These are phyloP conservation scores for Mallotus repandus DNA, from an alignment of 441 rosid species.

Conservation along the genomic window DNA sequence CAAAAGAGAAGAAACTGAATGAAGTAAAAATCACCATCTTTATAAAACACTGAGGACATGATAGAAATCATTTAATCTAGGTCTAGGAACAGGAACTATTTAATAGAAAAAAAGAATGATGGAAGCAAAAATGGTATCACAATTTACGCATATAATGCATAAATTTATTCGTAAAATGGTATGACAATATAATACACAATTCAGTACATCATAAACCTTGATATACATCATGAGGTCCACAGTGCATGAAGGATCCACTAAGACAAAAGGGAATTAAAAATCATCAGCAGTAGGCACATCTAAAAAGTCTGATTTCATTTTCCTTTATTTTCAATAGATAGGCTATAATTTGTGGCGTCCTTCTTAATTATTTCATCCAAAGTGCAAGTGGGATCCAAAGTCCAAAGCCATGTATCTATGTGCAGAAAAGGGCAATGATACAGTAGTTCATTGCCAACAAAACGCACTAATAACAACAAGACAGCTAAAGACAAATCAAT, in stretches of 20 bases:
- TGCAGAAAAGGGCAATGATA: too few relatives aligned
- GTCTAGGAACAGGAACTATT: slow-evolving; percentile 1
- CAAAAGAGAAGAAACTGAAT: slow-evolving; percentile 29
- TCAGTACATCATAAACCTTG: too few relatives aligned
- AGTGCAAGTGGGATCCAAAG: too few relatives aligned
- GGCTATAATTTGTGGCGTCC: too few relatives aligned
- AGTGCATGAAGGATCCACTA: not conserved
- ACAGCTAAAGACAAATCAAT: not conserved
- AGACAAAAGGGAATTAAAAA: not conserved
- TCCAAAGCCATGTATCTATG: too few relatives aligned
- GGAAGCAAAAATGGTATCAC: not conserved
- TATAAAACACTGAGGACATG: slow-evolving; percentile 5
- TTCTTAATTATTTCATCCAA: too few relatives aligned
- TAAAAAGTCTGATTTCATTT: not conserved
- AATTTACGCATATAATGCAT: not conserved
- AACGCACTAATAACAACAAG: not conserved
- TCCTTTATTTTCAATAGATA: too few relatives aligned
- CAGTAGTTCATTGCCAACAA: not conserved
- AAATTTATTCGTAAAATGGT: not conserved
- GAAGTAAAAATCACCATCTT: slow-evolving; percentile 17
- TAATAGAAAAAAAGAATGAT: slow-evolving; percentile 13
- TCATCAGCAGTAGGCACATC: not conserved
- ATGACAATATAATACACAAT: too few relatives aligned
- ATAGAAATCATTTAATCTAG: slow-evolving; percentile 1
- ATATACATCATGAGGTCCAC: too few relatives aligned